phyloP scores from a whole-genome alignment of 495 filamentous ascomycete genomes.

The Echria macrotheca region DNA sequence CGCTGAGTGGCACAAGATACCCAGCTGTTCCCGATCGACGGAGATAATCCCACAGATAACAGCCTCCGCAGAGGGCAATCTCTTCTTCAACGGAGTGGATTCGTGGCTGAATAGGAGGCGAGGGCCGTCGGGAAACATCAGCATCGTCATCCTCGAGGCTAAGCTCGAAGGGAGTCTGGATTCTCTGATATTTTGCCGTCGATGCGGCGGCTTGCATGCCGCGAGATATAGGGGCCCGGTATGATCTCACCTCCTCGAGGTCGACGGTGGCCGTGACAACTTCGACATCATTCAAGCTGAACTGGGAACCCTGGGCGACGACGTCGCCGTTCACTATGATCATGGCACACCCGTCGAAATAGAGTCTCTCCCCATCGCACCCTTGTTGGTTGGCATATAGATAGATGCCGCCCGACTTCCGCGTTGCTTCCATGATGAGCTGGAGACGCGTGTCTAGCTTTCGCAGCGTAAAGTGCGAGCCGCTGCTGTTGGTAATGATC shows the following conservation, averaged over 20 bases:
- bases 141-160: constrained; percentile 32
- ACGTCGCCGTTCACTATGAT: constrained; percentile 66
- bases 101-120: constrained; percentile 31
- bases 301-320: constrained; percentile 68
- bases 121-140: constrained; percentile 25
- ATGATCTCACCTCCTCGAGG: constrained; percentile 65
- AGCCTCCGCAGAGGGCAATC: constrained; percentile 63
- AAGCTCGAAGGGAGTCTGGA: constrained; percentile 36
- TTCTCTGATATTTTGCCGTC: constrained; percentile 32
- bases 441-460: constrained; percentile 72
- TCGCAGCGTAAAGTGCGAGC: constrained; percentile 60
- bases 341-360: constrained; percentile 66
- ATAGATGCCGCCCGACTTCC: constrained; percentile 70
- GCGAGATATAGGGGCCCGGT: constrained; percentile 47
- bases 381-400: constrained; percentile 45
- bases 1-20: constrained; percentile 53
- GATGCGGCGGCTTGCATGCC: constrained; percentile 51
- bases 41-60: constrained; percentile 85
- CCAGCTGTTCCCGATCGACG: constrained; percentile 57
- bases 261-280: constrained; percentile 77
- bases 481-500: constrained; percentile 73
- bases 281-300: constrained; percentile 76
- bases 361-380: constrained; percentile 45
- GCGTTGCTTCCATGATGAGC: constrained; percentile 71
- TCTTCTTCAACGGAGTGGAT: constrained; percentile 69